phyloP scores from a whole-genome alignment of 805 yeast genomes.

The Sugiyamaella americana region DNA sequence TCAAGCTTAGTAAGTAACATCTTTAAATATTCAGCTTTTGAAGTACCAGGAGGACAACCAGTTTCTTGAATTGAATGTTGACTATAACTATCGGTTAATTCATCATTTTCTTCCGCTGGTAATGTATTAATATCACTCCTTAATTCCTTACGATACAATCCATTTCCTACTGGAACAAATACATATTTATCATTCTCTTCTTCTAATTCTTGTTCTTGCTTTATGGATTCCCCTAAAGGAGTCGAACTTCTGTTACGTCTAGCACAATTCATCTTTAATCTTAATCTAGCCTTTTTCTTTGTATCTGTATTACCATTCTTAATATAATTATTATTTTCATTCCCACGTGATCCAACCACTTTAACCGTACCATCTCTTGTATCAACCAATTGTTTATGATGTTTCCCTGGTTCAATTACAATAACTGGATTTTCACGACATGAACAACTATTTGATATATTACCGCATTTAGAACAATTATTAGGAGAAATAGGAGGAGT shows the following conservation, averaged over 20 bases:
- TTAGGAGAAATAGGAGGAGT: too few species aligned
- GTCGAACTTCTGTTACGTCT: not conserved
- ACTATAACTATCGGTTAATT: not conserved
- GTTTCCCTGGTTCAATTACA: slow-evolving; percentile 18
- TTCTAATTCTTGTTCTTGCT: not conserved
- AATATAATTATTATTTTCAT: not conserved
- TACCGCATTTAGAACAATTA: too few species aligned
- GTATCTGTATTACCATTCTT: not conserved
- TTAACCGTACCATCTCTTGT: slow-evolving; percentile 19
- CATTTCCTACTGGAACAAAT: slow-evolving; percentile 32
- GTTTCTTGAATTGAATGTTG: too few species aligned
- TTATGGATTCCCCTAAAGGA: not conserved
- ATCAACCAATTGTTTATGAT: slow-evolving; percentile 22
- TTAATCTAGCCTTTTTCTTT: not conserved
- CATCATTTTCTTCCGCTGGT: slow-evolving; percentile 9
- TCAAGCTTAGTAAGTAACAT: not conserved
- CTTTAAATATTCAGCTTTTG: not conserved
- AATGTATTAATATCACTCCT: slow-evolving; percentile 18
- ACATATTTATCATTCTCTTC: slow-evolving; percentile 20
- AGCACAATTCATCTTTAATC: not conserved
- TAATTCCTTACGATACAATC: slow-evolving; percentile 23
- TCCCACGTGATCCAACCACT: slow-evolving; percentile 13
- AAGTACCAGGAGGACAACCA: not conserved
- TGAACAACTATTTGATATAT: too few species aligned
- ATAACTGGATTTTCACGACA: slow-evolving; percentile 11